Conservation (phyloP, 192 early-diverging fungal genomes). For the Coemansia guatemalensis region DNA sequence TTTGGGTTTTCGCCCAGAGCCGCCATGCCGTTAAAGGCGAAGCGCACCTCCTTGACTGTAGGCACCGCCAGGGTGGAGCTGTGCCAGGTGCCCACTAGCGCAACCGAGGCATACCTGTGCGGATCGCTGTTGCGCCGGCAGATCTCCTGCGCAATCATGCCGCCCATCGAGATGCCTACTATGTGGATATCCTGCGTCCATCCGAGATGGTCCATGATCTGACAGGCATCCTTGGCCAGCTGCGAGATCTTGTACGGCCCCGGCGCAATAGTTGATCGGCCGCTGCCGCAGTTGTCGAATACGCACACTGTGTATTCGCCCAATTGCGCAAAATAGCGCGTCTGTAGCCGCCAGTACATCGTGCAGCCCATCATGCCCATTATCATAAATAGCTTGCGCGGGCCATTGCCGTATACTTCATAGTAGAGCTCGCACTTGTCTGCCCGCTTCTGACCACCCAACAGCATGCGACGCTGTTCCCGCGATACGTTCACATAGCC, state of each 20-base stretch:
- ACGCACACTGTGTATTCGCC: conserved; percentile 70
- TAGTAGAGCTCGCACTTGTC: conserved; percentile 63
- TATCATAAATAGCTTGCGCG: conserved; percentile 67
- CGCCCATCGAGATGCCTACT: conserved; percentile 84
- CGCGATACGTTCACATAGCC: conserved; percentile 27
- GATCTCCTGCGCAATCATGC: conserved; percentile 83
- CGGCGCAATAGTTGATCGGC: conserved; percentile 41
- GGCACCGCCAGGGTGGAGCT: conserved; percentile 42
- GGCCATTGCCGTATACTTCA: conserved; percentile 72
- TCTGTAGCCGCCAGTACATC: conserved; percentile 57
- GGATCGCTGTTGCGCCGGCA: conserved; percentile 28
- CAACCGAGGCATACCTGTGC: conserved; percentile 27
- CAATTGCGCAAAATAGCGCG: conserved; percentile 62
- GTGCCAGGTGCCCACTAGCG: conserved; percentile 50
- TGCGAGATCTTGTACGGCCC: conserved; percentile 62
- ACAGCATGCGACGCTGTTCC: conserved; percentile 2
- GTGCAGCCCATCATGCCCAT: conserved; percentile 62
- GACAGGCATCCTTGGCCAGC: conserved; percentile 72
- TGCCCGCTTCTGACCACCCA: conserved; percentile 9
- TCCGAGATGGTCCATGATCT: conserved; percentile 68
- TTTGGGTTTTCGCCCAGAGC: conserved; percentile 34
- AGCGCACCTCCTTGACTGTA: conserved; percentile 42
- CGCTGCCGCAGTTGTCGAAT: conserved; percentile 86
- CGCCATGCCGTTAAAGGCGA: conserved; percentile 46
- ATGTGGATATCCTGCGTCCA: conserved; percentile 72